Percentiles rank a stretch among this genome's conserved stretches.
Conservation (phyloP, 257 asterid species). For the Capsicum rhomboideum region DNA sequence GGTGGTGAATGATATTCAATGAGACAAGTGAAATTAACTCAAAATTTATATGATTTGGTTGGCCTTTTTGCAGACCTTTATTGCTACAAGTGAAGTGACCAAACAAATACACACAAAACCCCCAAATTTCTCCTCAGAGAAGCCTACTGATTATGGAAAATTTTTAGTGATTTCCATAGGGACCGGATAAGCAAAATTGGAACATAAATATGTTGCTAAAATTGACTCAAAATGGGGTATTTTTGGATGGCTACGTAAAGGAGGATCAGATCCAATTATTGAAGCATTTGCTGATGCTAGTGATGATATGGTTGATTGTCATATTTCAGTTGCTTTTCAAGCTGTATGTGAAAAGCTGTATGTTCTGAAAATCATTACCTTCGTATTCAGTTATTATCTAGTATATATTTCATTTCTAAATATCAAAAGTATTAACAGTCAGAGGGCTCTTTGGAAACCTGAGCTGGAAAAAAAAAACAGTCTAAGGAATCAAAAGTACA, state of each 20-base stretch:
- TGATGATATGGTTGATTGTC: constrained; percentile 52
- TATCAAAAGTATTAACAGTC: too few species aligned
- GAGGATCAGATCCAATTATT: constrained; percentile 35
- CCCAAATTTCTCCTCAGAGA: background rate
- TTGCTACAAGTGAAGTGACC: background rate
- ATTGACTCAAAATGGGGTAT: constrained; percentile 44
- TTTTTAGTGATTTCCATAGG: constrained; percentile 41
- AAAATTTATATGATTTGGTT: background rate
- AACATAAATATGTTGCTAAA: constrained; percentile 24
- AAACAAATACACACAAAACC: background rate
- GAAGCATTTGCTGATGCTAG: constrained; percentile 44
- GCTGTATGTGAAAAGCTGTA: too few species aligned
- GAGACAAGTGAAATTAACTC: background rate
- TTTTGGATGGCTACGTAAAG: constrained; percentile 29
- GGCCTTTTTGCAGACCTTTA: background rate
- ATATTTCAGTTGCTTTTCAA: constrained; percentile 33
- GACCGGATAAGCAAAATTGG: constrained; percentile 38
- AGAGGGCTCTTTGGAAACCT: too few species aligned
- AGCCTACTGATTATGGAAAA: background rate
- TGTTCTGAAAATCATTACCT: constrained; percentile 32
- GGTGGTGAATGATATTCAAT: background rate
- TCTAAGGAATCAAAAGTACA: too few species aligned
- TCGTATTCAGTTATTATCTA: constrained; percentile 34
- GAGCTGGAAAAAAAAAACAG: too few species aligned
- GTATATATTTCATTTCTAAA: too few species aligned